Conservation (phyloP, 257 asterid genomes). For the Solanum pimpinellifolium region DNA sequence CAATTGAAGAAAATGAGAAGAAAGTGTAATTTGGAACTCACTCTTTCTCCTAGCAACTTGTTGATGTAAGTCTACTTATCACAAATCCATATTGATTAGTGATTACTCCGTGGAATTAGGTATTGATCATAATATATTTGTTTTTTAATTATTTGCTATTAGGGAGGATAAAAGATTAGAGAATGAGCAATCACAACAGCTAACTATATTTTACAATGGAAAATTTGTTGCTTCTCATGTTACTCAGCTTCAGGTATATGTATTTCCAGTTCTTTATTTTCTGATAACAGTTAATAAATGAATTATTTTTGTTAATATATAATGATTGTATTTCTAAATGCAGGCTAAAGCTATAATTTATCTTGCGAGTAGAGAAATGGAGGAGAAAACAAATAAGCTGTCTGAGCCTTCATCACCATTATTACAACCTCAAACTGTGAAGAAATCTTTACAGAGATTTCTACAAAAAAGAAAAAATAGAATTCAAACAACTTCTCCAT, state of each 20-base stretch:
- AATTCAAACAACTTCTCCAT: conserved; percentile 4
- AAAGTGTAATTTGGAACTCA: conserved; percentile 13
- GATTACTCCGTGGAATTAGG: too few species aligned
- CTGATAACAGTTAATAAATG: too few species aligned
- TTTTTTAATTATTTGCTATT: background rate
- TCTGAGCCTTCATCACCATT: background rate
- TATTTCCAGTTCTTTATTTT: too few species aligned
- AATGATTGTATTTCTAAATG: background rate
- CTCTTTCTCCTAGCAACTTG: background rate
- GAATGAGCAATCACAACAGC: conserved; percentile 3
- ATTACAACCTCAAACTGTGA: conserved; percentile 7
- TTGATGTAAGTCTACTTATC: too few species aligned
- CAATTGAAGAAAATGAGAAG: conserved; percentile 12
- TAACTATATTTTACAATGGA: conserved; percentile 52
- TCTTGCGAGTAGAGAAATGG: conserved; percentile 12
- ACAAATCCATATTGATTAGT: too few species aligned
- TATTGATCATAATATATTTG: too few species aligned
- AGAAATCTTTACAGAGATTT: conserved; percentile 13
- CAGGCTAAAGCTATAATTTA: conserved; percentile 9
- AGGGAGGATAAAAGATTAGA: background rate
- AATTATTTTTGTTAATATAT: too few species aligned
- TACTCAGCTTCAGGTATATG: conserved; percentile 25
- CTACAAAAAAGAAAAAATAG: conserved; percentile 21
- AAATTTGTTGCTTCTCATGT: conserved; percentile 29
- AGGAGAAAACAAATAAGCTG: background rate